phyloP scores from a whole-genome alignment of 2,329 filamentous ascomycete species.

The Xylaria sp. region DNA sequence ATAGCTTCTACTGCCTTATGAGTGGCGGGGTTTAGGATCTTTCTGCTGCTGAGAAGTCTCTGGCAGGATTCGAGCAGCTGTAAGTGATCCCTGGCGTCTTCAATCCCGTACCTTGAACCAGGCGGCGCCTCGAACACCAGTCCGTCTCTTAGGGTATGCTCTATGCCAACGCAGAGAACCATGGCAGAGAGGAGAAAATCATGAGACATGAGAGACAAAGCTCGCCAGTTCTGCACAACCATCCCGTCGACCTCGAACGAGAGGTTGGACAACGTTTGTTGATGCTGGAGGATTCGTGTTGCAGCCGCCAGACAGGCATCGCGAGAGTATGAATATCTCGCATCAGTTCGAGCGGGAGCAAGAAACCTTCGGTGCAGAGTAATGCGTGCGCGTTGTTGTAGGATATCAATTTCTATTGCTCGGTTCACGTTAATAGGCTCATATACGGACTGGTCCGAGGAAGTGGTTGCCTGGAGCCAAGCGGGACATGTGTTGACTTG shows the following conservation, averaged over 20 bases:
- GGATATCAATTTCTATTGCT: not conserved
- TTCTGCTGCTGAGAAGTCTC: not conserved
- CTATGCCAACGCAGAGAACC: conserved; percentile 1
- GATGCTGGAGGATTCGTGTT: not conserved
- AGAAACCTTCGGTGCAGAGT: not conserved
- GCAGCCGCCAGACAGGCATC: conserved; percentile 2
- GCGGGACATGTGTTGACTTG: not conserved
- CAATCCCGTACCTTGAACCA: not conserved
- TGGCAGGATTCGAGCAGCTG: not conserved
- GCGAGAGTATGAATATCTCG: not conserved
- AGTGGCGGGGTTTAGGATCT: not conserved
- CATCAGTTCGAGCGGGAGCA: not conserved
- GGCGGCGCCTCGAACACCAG: not conserved
- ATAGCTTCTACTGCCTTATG: not conserved
- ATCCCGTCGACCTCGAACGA: conserved; percentile 5
- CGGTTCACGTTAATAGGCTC: not conserved
- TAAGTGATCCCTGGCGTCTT: not conserved
- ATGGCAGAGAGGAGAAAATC: conserved; percentile 7
- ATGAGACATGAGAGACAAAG: conserved; percentile 6
- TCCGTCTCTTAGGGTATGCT: not conserved
- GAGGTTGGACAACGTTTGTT: not conserved
- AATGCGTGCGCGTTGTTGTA: not conserved
- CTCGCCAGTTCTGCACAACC: not conserved
- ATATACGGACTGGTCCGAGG: not conserved
- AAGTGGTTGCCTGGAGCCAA: not conserved